These are phyloP conservation scores for Yamadazyma aaseri DNA, from an alignment of 1,139 yeast species.

Conservation along the genomic window DNA sequence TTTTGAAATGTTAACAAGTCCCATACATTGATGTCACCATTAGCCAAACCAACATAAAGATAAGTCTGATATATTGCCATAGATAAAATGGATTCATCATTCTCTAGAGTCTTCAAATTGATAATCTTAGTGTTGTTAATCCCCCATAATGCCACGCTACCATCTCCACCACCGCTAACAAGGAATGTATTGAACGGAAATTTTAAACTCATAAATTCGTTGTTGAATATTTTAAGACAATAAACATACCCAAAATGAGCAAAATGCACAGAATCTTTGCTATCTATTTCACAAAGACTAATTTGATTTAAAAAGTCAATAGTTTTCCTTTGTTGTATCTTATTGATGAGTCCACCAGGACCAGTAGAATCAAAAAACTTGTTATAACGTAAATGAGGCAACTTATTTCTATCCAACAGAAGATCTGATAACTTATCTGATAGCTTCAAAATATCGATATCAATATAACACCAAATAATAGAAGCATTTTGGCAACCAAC, in stretches of 20 bases:
- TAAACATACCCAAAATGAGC: conserved; percentile 93
- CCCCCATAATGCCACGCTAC: conserved; percentile 76
- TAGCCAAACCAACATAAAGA: conserved; percentile 74
- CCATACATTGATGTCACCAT: conserved; percentile 77
- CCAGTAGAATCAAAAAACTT: conserved; percentile 89
- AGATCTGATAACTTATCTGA: conserved; percentile 8
- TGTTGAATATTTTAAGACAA: conserved; percentile 49
- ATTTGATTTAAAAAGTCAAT: conserved; percentile 12
- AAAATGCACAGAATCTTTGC: conserved; percentile 64
- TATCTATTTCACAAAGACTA: conserved; percentile 63
- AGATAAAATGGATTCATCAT: conserved; percentile 69
- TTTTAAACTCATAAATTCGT: conserved; percentile 22
- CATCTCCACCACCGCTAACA: conserved; percentile 84
- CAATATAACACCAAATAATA: conserved; percentile 63
- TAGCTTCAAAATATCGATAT: conserved; percentile 7
- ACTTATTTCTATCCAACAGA: conserved; percentile 21
- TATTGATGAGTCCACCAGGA: conserved; percentile 62
- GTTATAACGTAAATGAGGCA: conserved; percentile 82
- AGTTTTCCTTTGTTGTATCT: conserved; percentile 25
- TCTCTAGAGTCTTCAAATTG: conserved; percentile 49
- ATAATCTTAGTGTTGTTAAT: conserved; percentile 15
- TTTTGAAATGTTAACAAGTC: conserved; percentile 78
- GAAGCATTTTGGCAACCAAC: conserved; percentile 94
- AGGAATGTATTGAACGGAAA: conserved; percentile 22
- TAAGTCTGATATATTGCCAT: conserved; percentile 62